Conservation (phyloP, 2,329 filamentous ascomycete genomes). For the Curvularia hawaiiensis region DNA sequence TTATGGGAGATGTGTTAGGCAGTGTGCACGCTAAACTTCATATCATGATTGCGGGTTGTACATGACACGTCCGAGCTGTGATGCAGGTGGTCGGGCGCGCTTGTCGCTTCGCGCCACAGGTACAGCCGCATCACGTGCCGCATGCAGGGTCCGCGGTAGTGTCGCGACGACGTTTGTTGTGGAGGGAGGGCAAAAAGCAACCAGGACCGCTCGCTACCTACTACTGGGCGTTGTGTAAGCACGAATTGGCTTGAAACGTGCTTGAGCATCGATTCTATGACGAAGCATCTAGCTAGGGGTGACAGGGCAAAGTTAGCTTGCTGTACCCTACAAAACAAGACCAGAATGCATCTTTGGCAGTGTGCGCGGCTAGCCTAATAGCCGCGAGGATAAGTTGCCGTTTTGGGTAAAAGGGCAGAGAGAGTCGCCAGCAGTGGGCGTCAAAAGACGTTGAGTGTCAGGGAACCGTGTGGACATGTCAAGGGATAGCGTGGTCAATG, state of each 20-base stretch:
- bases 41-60: constrained; percentile 27
- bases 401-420: background rate
- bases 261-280: background rate
- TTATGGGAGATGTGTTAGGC: constrained; percentile 8
- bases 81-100: constrained; percentile 13
- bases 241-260: background rate
- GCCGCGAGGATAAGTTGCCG: background rate
- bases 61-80: constrained; percentile 5
- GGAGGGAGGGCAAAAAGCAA: constrained; percentile 1
- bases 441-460: constrained; percentile 2
- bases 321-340: background rate
- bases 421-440: background rate
- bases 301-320: background rate
- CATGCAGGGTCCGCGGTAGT: constrained; percentile 12
- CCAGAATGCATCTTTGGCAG: background rate
- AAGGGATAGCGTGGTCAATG: constrained; percentile 4
- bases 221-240: background rate
- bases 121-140: constrained; percentile 18
- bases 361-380: background rate
- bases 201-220: background rate
- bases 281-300: background rate
- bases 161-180: background rate
- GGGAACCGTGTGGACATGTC: background rate
- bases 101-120: constrained; percentile 19
- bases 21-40: constrained; percentile 17